These are phyloP conservation scores for Mycogone perniciosa DNA, from an alignment of 2,329 filamentous ascomycete genomes.

Conservation along the genomic window DNA sequence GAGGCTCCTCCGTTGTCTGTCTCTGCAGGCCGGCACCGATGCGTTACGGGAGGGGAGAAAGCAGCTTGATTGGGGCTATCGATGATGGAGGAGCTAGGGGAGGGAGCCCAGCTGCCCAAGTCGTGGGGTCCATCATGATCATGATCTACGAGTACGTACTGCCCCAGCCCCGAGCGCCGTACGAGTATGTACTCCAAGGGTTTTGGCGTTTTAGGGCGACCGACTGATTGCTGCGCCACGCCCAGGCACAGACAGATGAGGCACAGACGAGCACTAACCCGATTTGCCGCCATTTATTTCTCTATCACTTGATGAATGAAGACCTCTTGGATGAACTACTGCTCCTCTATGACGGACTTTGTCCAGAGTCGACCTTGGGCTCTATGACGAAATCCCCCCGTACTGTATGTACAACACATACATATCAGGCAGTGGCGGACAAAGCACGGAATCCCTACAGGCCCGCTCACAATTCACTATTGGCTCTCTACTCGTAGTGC, in stretches of 20 bases:
- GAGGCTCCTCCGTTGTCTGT: not conserved
- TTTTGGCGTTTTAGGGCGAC: not conserved
- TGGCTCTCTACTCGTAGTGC: too few relatives aligned
- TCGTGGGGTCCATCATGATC: not conserved
- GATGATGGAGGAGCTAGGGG: not conserved
- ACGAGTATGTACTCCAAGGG: too few relatives aligned
- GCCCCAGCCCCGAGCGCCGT: too few relatives aligned
- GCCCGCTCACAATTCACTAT: too few relatives aligned
- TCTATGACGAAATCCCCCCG: too few relatives aligned
- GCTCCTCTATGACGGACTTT: too few relatives aligned
- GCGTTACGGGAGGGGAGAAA: not conserved
- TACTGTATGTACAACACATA: too few relatives aligned
- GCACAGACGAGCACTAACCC: conserved; percentile 7
- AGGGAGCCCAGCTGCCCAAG: not conserved
- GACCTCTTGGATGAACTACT: too few relatives aligned
- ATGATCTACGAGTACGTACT: not conserved
- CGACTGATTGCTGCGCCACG: conserved; percentile 9
- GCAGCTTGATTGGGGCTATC: not conserved
- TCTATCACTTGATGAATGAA: too few relatives aligned
- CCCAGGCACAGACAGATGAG: conserved; percentile 11
- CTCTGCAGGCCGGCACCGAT: not conserved
- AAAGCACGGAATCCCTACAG: too few relatives aligned
- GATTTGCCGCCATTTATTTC: not conserved
- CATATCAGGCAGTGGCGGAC: too few relatives aligned
- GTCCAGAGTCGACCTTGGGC: too few relatives aligned